Base-by-base conservation (phyloP, 2,329 filamentous ascomycete genomes). In the Phoma sp. region DNA sequence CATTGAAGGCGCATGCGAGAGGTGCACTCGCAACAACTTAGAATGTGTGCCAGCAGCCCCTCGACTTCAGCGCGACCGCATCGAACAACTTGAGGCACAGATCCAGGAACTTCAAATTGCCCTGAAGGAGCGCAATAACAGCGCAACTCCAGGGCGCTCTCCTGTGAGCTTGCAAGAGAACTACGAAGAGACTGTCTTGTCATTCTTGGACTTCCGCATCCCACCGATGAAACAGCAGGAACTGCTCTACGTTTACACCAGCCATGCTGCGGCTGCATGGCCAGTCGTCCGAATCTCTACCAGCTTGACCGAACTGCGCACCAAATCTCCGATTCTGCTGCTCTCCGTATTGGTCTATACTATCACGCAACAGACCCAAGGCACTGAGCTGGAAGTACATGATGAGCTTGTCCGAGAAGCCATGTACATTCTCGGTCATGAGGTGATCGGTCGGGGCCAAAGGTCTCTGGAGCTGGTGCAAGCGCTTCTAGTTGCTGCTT, bases 381-480 rank as follows among this genome's bases (percentile, higher is more conserved):
- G 62, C 4, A 60, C 52, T 22, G 55, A 60, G 4, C 8, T 61
- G 18, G 64, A 65, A 10, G 47, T 64, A 35, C 65, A 69, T 23
- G 66, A 69, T 52, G 65, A 68, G 35, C 54, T 69, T 7, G 52
- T 67, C 3, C 62, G 57, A 44, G 61, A 67, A 47, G 43, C 55
- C 3, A 65, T 65, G 58, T 60, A 54, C 18, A 53, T 67, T 11
- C 48, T 69, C 27, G 65, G 61, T 4, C 58, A 65, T 4, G 60
- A 63, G 23, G 50, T 68, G 2, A 65, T 68, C 42, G 59, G 58
- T 14, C 59, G 49, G 33, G 65, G 65, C 13, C 61, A 66, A 30
- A 63, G 63, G 39, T 67, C 66, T 1, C 52, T 69, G 10, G 65
- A 67, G 38, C 54, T 69, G n/a, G 66, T 69, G 32, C 67, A 69